phyloP scores from a whole-genome alignment of 306 rosid genomes.

The Inga oerstediana region DNA sequence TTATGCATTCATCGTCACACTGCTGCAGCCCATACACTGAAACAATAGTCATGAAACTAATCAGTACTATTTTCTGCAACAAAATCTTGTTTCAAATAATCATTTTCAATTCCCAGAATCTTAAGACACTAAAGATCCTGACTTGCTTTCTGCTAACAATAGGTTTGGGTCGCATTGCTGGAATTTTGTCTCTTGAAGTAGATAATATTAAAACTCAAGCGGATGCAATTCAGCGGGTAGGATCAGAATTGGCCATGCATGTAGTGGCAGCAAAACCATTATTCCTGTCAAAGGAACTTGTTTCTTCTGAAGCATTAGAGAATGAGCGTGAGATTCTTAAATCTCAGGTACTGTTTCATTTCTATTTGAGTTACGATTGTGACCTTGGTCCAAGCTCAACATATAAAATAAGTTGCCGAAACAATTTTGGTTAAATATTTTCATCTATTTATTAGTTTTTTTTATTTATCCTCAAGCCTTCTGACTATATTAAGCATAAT shows the following conservation, averaged over 20 bases:
- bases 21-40: neutral
- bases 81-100: neutral
- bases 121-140: conserved; percentile 1
- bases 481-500: neutral
- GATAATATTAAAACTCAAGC: conserved; percentile 53
- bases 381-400: neutral
- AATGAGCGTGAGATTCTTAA: conserved; percentile 85
- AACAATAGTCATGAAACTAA: neutral
- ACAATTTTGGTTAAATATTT: neutral
- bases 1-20: conserved; percentile 4
- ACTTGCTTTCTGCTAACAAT: conserved; percentile 14
- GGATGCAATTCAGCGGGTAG: conserved; percentile 77
- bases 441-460: neutral
- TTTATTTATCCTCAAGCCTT: neutral
- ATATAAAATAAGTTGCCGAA: neutral
- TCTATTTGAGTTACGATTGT: conserved; percentile 1
- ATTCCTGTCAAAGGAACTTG: conserved; percentile 84
- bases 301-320: conserved; percentile 69
- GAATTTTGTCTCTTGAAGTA: conserved; percentile 80
- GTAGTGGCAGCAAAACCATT: conserved; percentile 89
- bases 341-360: conserved; percentile 73
- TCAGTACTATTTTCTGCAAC: neutral
- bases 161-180: conserved; percentile 99
- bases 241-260: conserved; percentile 96
- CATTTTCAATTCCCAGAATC: conserved; percentile 6